phyloP scores from a whole-genome alignment of 441 rosid genomes.

The Corymbia citriodora region DNA sequence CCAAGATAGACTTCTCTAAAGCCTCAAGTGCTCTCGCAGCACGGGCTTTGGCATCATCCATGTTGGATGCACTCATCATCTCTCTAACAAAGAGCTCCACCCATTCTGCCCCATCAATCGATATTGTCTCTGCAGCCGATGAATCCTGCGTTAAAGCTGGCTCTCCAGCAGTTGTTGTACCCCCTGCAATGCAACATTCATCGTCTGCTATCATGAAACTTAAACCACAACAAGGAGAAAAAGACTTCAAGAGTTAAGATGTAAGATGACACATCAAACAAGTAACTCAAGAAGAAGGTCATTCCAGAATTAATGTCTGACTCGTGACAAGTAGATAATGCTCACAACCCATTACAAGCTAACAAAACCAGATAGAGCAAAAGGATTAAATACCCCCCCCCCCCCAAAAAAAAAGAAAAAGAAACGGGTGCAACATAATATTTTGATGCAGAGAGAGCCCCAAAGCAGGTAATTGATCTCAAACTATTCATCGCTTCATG shows the following conservation, averaged over 20 bases:
- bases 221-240: not conserved
- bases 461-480: not conserved
- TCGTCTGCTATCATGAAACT: not conserved
- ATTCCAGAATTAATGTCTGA: not conserved
- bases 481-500: not conserved
- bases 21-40: conserved; percentile 77
- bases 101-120: conserved; percentile 45
- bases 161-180: conserved; percentile 29
- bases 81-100: conserved; percentile 82
- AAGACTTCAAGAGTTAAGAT: not conserved
- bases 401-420: not conserved
- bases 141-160: conserved; percentile 28
- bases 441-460: not conserved
- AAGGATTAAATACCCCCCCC: not conserved
- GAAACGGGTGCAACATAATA: not conserved
- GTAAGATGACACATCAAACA: not conserved
- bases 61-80: conserved; percentile 69
- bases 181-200: conserved; percentile 18
- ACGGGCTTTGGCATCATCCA: conserved; percentile 88
- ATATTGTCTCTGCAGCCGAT: conserved; percentile 20
- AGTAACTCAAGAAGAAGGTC: not conserved
- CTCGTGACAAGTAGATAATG: not conserved
- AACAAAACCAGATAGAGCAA: not conserved
- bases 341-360: not conserved
- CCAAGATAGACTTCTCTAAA: conserved; percentile 74